These are phyloP conservation scores for Botrytis paeoniae DNA, from an alignment of 2,329 filamentous ascomycete species.

Conservation along the genomic window DNA sequence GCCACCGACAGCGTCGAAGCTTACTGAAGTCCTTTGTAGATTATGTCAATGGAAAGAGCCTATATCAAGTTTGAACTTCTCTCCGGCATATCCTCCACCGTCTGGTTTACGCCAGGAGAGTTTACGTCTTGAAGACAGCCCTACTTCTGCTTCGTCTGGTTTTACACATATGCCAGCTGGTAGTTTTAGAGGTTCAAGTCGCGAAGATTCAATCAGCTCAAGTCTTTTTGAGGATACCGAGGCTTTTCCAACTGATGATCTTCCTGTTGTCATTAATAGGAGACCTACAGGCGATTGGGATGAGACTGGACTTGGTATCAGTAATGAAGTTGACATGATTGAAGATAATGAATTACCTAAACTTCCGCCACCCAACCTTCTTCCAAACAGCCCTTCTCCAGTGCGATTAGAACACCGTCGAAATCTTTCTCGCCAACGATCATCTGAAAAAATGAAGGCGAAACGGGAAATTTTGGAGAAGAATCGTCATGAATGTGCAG, in stretches of 20 bases:
- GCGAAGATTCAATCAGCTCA: conserved; percentile 85
- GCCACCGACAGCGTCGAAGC: conserved; percentile 86
- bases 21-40: conserved; percentile 81
- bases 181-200: conserved; percentile 74
- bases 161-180: conserved; percentile 74
- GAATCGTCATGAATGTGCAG: conserved; percentile 68
- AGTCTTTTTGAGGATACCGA: conserved; percentile 87
- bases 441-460: conserved; percentile 68
- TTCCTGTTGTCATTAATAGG: conserved; percentile 71
- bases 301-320: conserved; percentile 75
- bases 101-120: conserved; percentile 65
- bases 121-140: conserved; percentile 70
- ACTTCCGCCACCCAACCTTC: conserved; percentile 50
- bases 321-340: conserved; percentile 49
- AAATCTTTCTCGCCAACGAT: conserved; percentile 55
- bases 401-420: conserved; percentile 49
- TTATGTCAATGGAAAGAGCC: conserved; percentile 93
- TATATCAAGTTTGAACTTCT: conserved; percentile 45
- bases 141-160: conserved; percentile 62
- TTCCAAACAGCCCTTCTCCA: conserved; percentile 64
- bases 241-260: conserved; percentile 72
- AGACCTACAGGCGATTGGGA: conserved; percentile 76
- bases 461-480: conserved; percentile 76
- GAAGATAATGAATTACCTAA: conserved; percentile 41
- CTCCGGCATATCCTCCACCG: conserved; percentile 57